Base-by-base conservation (phyloP, 2,329 filamentous ascomycete species). In the Pseudopithomyces chartarum region DNA sequence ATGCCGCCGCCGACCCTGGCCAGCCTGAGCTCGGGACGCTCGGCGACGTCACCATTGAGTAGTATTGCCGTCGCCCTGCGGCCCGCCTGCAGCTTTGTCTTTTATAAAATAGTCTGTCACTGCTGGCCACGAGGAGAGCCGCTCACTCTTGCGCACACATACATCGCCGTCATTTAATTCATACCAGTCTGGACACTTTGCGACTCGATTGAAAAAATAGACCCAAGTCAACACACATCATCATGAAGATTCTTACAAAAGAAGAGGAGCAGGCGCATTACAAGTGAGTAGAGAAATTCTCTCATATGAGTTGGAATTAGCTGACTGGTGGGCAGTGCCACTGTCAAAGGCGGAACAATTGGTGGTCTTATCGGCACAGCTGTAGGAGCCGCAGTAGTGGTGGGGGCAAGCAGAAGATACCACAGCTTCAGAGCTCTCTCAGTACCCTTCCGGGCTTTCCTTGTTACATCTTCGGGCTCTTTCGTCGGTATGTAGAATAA, bases 231-330 rank as follows among this genome's bases (percentile, higher is more conserved):
- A 22, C 33, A 53, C 22, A 20, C 63, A 67, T 12, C 34, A n/a
- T 56, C 1, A 99, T 98, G 95, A 98, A 97, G 89, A 83, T 98
- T 73, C 85, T 98, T 75, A 96, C 90, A 69, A 92, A 94, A 76
- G 92, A 97, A 85, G 91, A 97, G 81, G 93, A 97, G 80, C 76
- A 83, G 58, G 90, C 85, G 52, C 93, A 97, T 84, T 97, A 96
- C 85, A 80, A 82, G 85, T 87, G 78, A 49, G 79, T 64, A 8
- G 39, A 26, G 15, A 1, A 36, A 7, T 12, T 10, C 6, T 3
- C 7, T 17, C 2, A n/a, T 3, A 2, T 19, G 13, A 11, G 3
- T 20, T 40, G 23, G 36, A 36, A 26, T 39, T 15, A 60, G 29
- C 63, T 73, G 52, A 69, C 44, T 19, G 32, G 1, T 17, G 12